These are phyloP conservation scores for Talaromyces marneffei DNA, from an alignment of 2,329 filamentous ascomycete species.

Conservation along the genomic window DNA sequence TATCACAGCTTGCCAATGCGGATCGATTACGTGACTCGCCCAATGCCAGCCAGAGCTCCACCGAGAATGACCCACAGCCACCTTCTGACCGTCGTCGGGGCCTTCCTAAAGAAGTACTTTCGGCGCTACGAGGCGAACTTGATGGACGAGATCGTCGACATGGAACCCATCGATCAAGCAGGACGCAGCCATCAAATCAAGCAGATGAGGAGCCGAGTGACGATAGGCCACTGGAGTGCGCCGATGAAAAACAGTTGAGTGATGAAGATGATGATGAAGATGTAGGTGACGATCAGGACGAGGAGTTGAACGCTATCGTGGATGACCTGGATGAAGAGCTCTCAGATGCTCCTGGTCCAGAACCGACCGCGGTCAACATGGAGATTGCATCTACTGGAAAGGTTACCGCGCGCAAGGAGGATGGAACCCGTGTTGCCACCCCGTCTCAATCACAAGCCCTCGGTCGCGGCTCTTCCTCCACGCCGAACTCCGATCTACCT, in stretches of 20 bases:
- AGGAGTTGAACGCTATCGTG: constrained; percentile 77
- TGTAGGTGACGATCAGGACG: constrained; percentile 53
- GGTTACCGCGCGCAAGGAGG: constrained; percentile 84
- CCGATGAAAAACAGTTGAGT: constrained; percentile 79
- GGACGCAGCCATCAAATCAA: constrained; percentile 52
- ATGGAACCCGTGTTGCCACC: constrained; percentile 79
- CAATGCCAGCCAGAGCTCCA: constrained; percentile 23
- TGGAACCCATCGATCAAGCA: constrained; percentile 55
- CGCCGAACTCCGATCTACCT: constrained; percentile 21
- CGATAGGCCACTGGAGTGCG: constrained; percentile 76
- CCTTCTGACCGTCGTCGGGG: constrained; percentile 18
- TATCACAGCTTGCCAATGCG: constrained; percentile 67
- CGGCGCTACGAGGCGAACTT: constrained; percentile 32
- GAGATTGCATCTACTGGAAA: constrained; percentile 82
- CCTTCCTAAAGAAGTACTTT: constrained; percentile 45
- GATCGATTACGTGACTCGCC: constrained; percentile 54
- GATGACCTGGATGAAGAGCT: constrained; percentile 84
- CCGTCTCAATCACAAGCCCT: constrained; percentile 56
- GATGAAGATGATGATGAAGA: constrained; percentile 57
- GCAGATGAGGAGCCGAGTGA: constrained; percentile 56
- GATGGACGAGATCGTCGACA: constrained; percentile 37
- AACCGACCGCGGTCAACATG: constrained; percentile 83
- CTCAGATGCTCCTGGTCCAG: constrained; percentile 65
- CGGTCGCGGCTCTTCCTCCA: constrained; percentile 37
- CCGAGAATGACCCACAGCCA: constrained; percentile 28